Base-by-base conservation (phyloP, 2,329 filamentous ascomycete species). In the Colletotrichum sp. region DNA sequence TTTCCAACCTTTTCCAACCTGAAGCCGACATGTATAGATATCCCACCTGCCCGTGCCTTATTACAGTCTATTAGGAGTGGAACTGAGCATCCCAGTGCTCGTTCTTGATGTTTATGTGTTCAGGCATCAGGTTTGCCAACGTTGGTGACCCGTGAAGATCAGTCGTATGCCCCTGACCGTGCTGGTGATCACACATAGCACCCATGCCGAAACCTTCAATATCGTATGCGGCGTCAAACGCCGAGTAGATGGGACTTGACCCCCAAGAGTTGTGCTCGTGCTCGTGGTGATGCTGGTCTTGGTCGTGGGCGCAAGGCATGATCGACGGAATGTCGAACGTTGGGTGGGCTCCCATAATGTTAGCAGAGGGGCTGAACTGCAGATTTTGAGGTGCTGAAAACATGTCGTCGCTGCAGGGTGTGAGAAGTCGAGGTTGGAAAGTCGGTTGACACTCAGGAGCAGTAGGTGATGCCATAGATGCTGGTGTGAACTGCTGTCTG, bases 331-430 rank as follows among this genome's bases (percentile, higher is more conserved):
- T 81, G 69, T 83, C 81, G 71, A 85, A 84, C 2, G 81, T 71
- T 43, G 71, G 69, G 15, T 80, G 80, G 3, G 81, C 71, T 43
- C 80, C 79, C 43, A 86, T 70, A 72, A 86, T 80, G 39, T 84
- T 82, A 76, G 77, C 79, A 8, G 77, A 72, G 2, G 85, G 83
- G 61, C 82, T 86, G 30, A 82, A 80, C 12, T 80, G 78, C 74
- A 84, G 76, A 18, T 74, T 78, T 8, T 81, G 81, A 4, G 82
- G 77, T 10, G 80, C 76, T 2, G 81, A 80, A 64, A 84, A 83
- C 21, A 81, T 77, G 78, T 91, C 89, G 72, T 92, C 90, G 81
- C 89, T 91, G 81, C 86, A 88, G 2, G 90, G 90, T 0, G 90
- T 91, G 74, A 90, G 86, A 32, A 91, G 86, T 15, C 87, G 83